Conservation (phyloP, 2,329 filamentous ascomycete species). For the Alternaria panax region DNA sequence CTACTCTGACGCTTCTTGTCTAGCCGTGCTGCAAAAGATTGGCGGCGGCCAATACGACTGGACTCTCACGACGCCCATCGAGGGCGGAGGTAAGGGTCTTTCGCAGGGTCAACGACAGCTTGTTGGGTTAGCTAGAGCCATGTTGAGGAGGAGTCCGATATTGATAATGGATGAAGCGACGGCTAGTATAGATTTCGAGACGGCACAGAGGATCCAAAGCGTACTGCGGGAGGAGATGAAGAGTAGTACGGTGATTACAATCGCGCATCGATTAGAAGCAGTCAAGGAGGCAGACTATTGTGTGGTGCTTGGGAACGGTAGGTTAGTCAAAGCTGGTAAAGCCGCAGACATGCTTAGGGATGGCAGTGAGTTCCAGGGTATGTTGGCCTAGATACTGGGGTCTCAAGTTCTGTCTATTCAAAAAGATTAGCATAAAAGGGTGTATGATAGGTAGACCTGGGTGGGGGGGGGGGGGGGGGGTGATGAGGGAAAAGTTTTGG, state of each 20-base stretch:
- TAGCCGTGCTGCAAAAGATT: constrained; percentile 61
- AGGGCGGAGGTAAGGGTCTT: constrained; percentile 67
- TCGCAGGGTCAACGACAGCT: constrained; percentile 72
- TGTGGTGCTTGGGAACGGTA: constrained; percentile 62
- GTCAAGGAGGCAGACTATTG: constrained; percentile 66
- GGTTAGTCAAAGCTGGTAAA: constrained; percentile 50
- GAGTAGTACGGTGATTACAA: constrained; percentile 68
- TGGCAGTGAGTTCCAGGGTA: constrained; percentile 42
- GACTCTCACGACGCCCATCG: constrained; percentile 64
- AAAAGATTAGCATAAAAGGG: background rate
- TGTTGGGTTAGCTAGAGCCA: constrained; percentile 68
- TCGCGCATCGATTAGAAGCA: constrained; percentile 70
- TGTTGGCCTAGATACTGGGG: constrained; percentile 36
- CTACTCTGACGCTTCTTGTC: constrained; percentile 63
- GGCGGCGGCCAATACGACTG: constrained; percentile 62
- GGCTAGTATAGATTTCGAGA: constrained; percentile 69
- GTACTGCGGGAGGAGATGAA: constrained; percentile 64
- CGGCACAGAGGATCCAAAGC: constrained; percentile 63
- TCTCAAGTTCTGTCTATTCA: background rate
- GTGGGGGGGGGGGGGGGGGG: too few relatives aligned
- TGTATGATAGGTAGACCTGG: too few relatives aligned
- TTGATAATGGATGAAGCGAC: constrained; percentile 73
- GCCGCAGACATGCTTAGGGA: constrained; percentile 47
- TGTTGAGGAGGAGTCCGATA: constrained; percentile 66
- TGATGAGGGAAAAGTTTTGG: background rate